A percentile compares a stretch with the other conserved stretches of the same genome.
phyloP scores from a whole-genome alignment of 306 rosid genomes.

The Lagenaria siceraria region DNA sequence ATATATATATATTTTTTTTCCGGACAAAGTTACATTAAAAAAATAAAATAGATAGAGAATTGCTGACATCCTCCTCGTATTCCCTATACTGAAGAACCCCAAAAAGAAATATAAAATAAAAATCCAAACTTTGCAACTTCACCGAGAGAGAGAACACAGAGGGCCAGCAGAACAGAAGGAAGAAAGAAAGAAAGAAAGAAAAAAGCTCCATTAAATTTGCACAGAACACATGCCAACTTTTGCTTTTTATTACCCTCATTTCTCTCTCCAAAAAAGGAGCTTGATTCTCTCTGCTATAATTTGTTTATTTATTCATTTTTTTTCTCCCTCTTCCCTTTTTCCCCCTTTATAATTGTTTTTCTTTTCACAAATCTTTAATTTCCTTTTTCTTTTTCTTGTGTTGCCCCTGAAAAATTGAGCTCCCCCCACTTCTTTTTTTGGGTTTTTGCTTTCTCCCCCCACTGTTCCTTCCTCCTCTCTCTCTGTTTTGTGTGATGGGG shows the following conservation, averaged over 20 bases:
- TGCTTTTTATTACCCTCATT: slow-evolving; percentile 35
- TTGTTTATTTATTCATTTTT: neutral
- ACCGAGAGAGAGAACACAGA: neutral
- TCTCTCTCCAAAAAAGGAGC: slow-evolving; percentile 6
- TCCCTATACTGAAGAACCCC: neutral
- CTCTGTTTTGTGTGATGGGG: slow-evolving; percentile 17
- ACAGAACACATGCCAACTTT: slow-evolving; percentile 27
- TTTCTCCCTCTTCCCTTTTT: neutral
- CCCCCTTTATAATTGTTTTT: neutral
- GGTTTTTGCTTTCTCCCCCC: neutral
- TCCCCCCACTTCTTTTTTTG: neutral
- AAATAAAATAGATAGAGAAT: neutral
- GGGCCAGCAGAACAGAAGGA: too few species aligned
- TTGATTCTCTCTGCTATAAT: slow-evolving; percentile 10
- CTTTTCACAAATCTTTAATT: slow-evolving; percentile 12
- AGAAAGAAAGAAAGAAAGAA: neutral
- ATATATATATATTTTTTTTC: too few species aligned
- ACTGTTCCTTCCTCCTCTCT: neutral
- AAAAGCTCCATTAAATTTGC: neutral
- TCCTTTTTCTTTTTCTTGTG: neutral
- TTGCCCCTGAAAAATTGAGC: slow-evolving; percentile 34
- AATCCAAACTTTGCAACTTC: neutral
- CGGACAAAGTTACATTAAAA: neutral
- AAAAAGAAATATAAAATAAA: neutral
- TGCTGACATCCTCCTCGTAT: slow-evolving; percentile 1